Base-by-base conservation (phyloP, 2,329 filamentous ascomycete genomes). In the Claviceps sp. region DNA sequence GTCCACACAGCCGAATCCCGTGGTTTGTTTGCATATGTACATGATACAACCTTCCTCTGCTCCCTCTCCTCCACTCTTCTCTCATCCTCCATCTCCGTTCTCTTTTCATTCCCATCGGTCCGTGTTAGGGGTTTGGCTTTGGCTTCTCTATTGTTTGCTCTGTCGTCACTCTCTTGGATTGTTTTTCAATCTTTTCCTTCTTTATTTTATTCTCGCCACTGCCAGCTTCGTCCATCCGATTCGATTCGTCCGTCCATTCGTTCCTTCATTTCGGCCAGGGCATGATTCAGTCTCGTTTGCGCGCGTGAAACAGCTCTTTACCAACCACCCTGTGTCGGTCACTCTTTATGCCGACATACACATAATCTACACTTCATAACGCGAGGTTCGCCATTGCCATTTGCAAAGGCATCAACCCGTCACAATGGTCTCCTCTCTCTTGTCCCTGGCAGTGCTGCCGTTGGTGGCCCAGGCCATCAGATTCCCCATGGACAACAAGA, bases 391-490 rank as follows among this genome's bases (percentile, higher is more conserved):
- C 29, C 13, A 47, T 45, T 23, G 23, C 5, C 22, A 45, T 20
- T 11, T 34, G 29, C 29, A 34, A 34, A 9, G 29, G 29, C 29
- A 11, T 11, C 1, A 34, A 34, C 17, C 17, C 13, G 37, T 49
- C 54, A 52, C 37, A 20, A 67, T 67, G 64, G 55, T 63, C 54
- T 62, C 60, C 56, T 44, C 62, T 60, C 54, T 66, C 52, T 59
- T 64, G 17, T 54, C 59, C 6, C 57, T 66, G 42, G 58, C 60
- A 53, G 58, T 58, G 16, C 51, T 64, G 58, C 64, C 63, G 47
- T 58, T 62, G 20, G 50, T 60, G 36, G 62, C 59, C 17, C 52
- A 51, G 7, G 59, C 61, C 29, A 43, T 55, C 22, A 53, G 57
- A 16, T 34, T 58, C 34, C 49, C 55, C 50, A 56, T 58, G 52